Percentiles rank a stretch among this genome's conserved stretches.
Evolutionary conservation across 495 filamentous ascomycete genomes (phyloP).

Genomic region (Podospora pseudoanserina): DNA sequence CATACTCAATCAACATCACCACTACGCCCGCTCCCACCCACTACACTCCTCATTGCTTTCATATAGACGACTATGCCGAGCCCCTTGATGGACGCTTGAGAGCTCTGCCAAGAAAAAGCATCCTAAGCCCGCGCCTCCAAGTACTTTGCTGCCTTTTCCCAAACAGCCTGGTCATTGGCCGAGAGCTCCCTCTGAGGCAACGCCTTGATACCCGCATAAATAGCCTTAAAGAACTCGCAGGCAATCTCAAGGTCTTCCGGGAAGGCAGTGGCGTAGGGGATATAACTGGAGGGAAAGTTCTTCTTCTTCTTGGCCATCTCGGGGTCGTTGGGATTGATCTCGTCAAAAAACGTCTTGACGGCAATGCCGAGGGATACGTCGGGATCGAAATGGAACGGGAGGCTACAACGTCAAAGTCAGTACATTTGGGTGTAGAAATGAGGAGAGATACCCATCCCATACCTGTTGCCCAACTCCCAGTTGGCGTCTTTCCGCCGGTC

Average conservation of each 20-base stretch:
- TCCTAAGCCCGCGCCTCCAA: conserved; percentile 33
- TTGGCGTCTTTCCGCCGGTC: conserved; percentile 67
- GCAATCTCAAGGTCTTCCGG: conserved; percentile 71
- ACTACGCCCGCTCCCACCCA: not conserved
- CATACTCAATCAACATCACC: not conserved
- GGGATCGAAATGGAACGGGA: conserved; percentile 81
- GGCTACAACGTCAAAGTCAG: conserved; percentile 45
- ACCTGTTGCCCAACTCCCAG: conserved; percentile 68
- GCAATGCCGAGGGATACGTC: conserved; percentile 86
- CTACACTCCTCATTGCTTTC: not conserved
- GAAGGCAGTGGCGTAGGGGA: conserved; percentile 74
- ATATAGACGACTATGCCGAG: not conserved
- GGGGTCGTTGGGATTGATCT: conserved; percentile 59
- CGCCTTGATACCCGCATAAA: conserved; percentile 65
- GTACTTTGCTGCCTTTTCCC: conserved; percentile 65
- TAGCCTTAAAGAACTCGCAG: conserved; percentile 78
- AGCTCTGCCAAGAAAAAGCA: not conserved
- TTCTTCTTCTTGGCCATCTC: conserved; percentile 58
- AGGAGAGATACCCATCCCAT: conserved; percentile 33
- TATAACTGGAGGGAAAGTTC: conserved; percentile 58
- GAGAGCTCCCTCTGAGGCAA: conserved; percentile 57
- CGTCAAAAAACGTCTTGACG: conserved; percentile 89
- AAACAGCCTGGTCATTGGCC: conserved; percentile 53
- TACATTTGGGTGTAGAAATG: conserved; percentile 6
- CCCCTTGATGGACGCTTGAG: too few relatives aligned